Evolutionary conservation across 2,329 filamentous ascomycete species (phyloP), one percentile per base, ranked within the genome.

Genomic region (Colletotrichum tofieldiae): DNA sequence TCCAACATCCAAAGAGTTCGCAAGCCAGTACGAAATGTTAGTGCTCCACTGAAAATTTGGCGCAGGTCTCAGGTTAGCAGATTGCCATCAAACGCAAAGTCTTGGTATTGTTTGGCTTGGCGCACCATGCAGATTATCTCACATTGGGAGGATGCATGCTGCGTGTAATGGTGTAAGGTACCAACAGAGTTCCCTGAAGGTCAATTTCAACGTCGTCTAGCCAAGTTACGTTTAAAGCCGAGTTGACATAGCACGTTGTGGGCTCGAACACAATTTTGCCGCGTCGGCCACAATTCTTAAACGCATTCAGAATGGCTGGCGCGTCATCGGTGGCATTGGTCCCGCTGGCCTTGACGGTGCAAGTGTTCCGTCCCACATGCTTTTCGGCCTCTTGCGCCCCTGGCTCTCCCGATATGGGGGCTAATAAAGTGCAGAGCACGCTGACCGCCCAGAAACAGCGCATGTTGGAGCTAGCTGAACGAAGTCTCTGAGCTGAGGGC

Each of bases 1-100:
- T 8, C 83, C 84, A 0, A 87, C 80, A 0, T 81, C 78, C 32
- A 86, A 76, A 1, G 83, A 85, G 65, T 86, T 77, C 12, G 79
- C 78, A 1, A 86, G 79, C 85, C 85, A 87, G 76, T 87, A 87
- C 9, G 78, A 66, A 11, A 86, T 83, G 59, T 85, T 77, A 1
- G 80, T 81, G 11, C 78, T 78, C 79, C 82, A 84, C 79, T 69
- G n/a, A 11, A 39, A 0, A 3, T 32, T 39, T 12, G n/a, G 6
- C 8, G 29, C 4, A 51, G 35, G n/a, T n/a, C 32, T 47, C 1
- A 2, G 18, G 41, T 64, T 29, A 64, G 65, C 18, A 32, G 20
- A 16, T 26, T 20, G 1, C 26, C 45, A 67, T 43, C 14, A 51
- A 67, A 47, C n/a, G 18, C 5, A 35, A 61, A 54, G n/a, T 43